A percentile compares a stretch with the other conserved stretches of the same genome.
Evolutionary conservation across 2,329 filamentous ascomycete genomes (phyloP).

Genomic region (Penicillium frequentans): DNA sequence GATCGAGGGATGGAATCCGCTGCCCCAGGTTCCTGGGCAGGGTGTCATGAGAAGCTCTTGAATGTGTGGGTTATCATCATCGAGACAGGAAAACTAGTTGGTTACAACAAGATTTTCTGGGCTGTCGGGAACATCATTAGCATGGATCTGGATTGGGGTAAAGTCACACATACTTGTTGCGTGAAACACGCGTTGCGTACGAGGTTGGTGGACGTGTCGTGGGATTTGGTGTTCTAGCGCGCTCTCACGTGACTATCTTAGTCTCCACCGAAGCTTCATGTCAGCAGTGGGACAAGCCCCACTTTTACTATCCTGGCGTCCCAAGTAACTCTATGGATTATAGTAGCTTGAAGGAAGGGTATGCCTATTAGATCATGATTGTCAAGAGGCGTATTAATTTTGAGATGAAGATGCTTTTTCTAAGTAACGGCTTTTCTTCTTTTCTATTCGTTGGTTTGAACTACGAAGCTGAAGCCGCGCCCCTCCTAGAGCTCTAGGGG

Average conservation of each 20-base stretch:
- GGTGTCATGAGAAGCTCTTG: constrained; percentile 42
- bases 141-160: not conserved
- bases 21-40: constrained; percentile 15
- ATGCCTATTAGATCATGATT: no score
- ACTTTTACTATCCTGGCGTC: not conserved
- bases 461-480: no score
- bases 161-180: not conserved
- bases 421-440: no score
- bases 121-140: not conserved
- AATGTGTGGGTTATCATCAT: constrained; percentile 39
- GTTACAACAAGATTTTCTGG: not conserved
- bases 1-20: constrained; percentile 39
- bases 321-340: not conserved
- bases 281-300: not conserved
- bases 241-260: not conserved
- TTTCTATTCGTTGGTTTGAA: no score
- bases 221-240: not conserved
- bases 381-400: not conserved
- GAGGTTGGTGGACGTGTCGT: not conserved
- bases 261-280: not conserved
- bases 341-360: no score
- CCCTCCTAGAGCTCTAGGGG: no score
- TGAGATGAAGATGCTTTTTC: no score
- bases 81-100: constrained; percentile 25
- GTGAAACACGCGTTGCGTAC: not conserved